Base-by-base conservation (phyloP, 2,329 filamentous ascomycete genomes). In the Cladosporium sp. region DNA sequence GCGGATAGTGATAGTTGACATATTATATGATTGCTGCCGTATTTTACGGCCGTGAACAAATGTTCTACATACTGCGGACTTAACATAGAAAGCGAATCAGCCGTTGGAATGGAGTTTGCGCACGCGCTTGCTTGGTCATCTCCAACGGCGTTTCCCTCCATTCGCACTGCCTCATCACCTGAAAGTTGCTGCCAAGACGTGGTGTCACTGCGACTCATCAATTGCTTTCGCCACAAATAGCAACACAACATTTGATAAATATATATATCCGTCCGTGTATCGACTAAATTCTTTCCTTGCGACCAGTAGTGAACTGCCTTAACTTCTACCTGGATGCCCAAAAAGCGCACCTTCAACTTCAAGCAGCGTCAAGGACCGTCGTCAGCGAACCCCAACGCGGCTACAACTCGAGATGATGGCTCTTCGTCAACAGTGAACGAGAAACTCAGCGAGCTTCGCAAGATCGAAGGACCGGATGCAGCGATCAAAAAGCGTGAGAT, bases 371-470 rank as follows among this genome's bases (percentile, higher is more conserved):
- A 71, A 58, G 69, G 68, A 29, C 46, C 51, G 12, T 57, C 54
- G 38, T 57, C 58, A 65, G 12, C 67, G 70, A 53, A 63, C 65
- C 2, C 67, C 64, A 54, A 56, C 61, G 32, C 57, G 59, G 19
- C 55, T 32, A 51, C 52, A 16, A 38, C 47, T 27, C 54, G 57
- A 42, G 52, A 59, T 46, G 53, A 55, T 32, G 55, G 48, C 18
- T 46, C 59, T n/a, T 55, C 63, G 2, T 52, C 59, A 11, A 50
- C 63, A 58, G 73, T 77, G 56, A 77, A 74, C 58, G 69, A 76
- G 58, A 70, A 70, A 36, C 69, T 77, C 45, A 65, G 67, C 39
- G 72, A 73, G 55, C 66, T 76, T 9, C 71, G 74, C 15, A 68
- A 67, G 45, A 67, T 72, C 49, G 69, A 74, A 53, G 60, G 68